phyloP scores from a whole-genome alignment of 306 rosid genomes.

The Quercus parvula region DNA sequence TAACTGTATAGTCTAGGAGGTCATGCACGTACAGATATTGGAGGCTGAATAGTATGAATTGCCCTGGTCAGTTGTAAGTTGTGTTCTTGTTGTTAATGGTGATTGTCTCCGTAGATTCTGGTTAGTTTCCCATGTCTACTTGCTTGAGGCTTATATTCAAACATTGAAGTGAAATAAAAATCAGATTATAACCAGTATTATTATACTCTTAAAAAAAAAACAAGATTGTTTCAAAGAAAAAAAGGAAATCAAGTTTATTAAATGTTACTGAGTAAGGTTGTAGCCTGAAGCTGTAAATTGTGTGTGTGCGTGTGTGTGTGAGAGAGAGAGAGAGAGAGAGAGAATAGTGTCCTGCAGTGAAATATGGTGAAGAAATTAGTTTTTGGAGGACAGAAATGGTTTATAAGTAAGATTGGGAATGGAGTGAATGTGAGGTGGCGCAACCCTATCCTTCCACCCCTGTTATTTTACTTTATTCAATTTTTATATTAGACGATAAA shows the following conservation, averaged over 20 bases:
- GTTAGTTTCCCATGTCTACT: not conserved
- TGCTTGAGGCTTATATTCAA: not conserved
- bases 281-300: not conserved
- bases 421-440: not conserved
- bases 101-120: not conserved
- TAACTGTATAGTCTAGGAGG: not conserved
- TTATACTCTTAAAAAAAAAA: too few relatives aligned
- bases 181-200: too few relatives aligned
- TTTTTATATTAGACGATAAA: not conserved
- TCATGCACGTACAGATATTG: not conserved
- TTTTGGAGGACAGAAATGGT: not conserved
- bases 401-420: not conserved
- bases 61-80: not conserved
- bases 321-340: not conserved
- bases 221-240: too few relatives aligned
- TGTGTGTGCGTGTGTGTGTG: too few relatives aligned
- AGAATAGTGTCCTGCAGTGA: not conserved
- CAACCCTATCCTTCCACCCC: not conserved
- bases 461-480: not conserved
- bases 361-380: not conserved
- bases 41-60: not conserved
- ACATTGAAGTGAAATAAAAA: not conserved
- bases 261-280: not conserved
- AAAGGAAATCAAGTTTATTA: too few relatives aligned
- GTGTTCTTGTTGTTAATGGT: too few relatives aligned